These are phyloP conservation scores for Phaseolus coccineus DNA, from an alignment of 331 rosid genomes.

Conservation along the genomic window DNA sequence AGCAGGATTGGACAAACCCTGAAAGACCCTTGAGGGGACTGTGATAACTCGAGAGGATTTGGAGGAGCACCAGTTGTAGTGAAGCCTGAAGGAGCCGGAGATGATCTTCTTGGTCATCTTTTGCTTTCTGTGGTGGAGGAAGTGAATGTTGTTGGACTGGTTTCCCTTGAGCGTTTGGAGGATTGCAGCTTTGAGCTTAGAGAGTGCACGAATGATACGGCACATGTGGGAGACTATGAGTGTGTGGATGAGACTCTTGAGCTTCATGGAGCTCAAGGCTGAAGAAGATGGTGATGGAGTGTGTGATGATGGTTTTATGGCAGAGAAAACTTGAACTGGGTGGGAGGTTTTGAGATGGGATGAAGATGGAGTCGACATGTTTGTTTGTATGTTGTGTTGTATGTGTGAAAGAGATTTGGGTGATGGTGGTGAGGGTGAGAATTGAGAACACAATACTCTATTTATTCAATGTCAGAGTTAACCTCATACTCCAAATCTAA, in stretches of 20 bases:
- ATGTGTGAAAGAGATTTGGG: neutral
- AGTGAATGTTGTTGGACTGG: constrained; percentile 38
- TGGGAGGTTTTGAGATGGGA: constrained; percentile 49
- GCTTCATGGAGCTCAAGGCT: constrained; percentile 54
- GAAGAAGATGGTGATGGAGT: constrained; percentile 47
- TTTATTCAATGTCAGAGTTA: neutral
- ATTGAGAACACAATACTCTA: neutral
- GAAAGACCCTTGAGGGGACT: constrained; percentile 56
- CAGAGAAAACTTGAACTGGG: constrained; percentile 62
- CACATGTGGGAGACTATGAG: constrained; percentile 69
- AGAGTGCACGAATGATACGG: constrained; percentile 60
- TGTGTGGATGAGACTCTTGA: constrained; percentile 68
- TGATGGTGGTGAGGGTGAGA: neutral
- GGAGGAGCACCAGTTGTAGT: constrained; percentile 89
- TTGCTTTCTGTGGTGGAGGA: neutral
- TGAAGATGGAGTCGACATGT: constrained; percentile 62
- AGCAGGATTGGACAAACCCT: constrained; percentile 39
- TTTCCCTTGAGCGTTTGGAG: constrained; percentile 42
- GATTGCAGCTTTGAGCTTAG: constrained; percentile 60
- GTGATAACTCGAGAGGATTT: constrained; percentile 65
- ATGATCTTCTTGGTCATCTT: constrained; percentile 53
- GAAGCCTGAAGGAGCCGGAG: constrained; percentile 88
- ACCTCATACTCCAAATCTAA: constrained; percentile 35
- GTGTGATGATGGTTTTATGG: neutral
- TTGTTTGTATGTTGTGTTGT: constrained; percentile 7